phyloP scores from a whole-genome alignment of 2,329 filamentous ascomycete species.

The Clarireedia monteithiana region DNA sequence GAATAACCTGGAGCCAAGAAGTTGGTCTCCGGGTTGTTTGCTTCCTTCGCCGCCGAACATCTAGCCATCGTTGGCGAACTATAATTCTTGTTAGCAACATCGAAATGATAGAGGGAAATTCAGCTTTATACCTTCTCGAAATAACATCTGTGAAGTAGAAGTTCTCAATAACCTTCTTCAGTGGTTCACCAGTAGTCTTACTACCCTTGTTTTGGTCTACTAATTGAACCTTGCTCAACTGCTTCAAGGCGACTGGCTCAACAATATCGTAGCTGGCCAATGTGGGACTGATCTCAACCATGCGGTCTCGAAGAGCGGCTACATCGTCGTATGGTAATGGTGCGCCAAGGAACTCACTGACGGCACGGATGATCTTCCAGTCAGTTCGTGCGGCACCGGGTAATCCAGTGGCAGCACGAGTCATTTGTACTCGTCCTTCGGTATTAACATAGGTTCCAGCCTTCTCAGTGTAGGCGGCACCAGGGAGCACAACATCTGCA shows the following conservation, averaged over 20 bases:
- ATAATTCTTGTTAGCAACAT: conserved; percentile 7
- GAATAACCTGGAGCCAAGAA: conserved; percentile 64
- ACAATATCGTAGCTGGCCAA: conserved; percentile 86
- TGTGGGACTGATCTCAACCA: conserved; percentile 89
- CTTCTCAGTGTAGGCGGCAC: conserved; percentile 96
- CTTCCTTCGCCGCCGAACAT: conserved; percentile 87
- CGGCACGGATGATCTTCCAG: conserved; percentile 97
- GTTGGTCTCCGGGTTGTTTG: conserved; percentile 69
- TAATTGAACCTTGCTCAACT: conserved; percentile 86
- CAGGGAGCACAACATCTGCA: conserved; percentile 88
- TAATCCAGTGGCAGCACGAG: conserved; percentile 78
- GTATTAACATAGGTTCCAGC: conserved; percentile 95
- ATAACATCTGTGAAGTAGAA: conserved; percentile 99
- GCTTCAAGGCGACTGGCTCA: conserved; percentile 66
- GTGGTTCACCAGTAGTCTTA: conserved; percentile 60
- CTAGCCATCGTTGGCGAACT: conserved; percentile 98
- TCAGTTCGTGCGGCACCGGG: conserved; percentile 88
- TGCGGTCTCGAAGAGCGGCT: conserved; percentile 79
- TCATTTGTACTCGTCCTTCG: conserved; percentile 92
- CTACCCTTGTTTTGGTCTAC: conserved; percentile 93
- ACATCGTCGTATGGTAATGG: conserved; percentile 92
- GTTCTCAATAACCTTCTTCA: conserved; percentile 85
- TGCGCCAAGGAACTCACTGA: conserved; percentile 80
- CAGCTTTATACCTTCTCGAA: conserved; percentile 69
- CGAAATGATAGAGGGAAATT: background rate